These are phyloP conservation scores for Populus ilicifolia DNA, from an alignment of 345 rosid species.

Conservation along the genomic window DNA sequence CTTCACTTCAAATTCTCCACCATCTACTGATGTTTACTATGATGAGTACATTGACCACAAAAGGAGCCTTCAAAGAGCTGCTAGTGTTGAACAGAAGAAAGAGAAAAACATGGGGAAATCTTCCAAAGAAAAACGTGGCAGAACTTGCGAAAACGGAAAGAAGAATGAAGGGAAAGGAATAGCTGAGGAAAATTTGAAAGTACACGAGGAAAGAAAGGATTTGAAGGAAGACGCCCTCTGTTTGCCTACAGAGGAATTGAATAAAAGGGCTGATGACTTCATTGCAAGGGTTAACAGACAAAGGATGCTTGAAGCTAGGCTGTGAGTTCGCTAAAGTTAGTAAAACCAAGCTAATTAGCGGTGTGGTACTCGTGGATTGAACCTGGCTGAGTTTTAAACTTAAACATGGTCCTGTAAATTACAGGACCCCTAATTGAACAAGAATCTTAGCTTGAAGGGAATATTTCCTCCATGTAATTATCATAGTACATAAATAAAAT, in stretches of 20 bases:
- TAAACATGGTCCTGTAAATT: neutral
- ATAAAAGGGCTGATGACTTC: conserved; percentile 63
- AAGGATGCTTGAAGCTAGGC: conserved; percentile 46
- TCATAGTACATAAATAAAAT: neutral
- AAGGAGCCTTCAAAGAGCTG: conserved; percentile 8
- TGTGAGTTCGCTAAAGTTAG: neutral
- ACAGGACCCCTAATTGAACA: neutral
- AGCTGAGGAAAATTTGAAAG: neutral
- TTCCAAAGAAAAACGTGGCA: conserved; percentile 14
- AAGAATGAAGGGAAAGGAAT: conserved; percentile 1
- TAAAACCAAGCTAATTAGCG: neutral
- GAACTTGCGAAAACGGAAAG: conserved; percentile 7
- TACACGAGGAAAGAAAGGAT: conserved; percentile 13
- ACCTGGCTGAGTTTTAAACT: neutral
- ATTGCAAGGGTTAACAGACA: conserved; percentile 59
- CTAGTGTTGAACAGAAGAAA: conserved; percentile 4
- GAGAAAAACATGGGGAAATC: conserved; percentile 7
- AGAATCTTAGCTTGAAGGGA: neutral
- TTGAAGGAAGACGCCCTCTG: conserved; percentile 5
- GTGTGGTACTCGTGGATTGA: neutral
- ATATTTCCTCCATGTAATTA: neutral
- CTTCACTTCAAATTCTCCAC: conserved; percentile 31
- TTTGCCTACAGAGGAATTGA: conserved; percentile 47
- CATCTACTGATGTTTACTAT: conserved; percentile 22
- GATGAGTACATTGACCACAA: conserved; percentile 35